Evolutionary conservation across 2,329 filamentous ascomycete species (phyloP).

Genomic region (Sporothrix inflata): DNA sequence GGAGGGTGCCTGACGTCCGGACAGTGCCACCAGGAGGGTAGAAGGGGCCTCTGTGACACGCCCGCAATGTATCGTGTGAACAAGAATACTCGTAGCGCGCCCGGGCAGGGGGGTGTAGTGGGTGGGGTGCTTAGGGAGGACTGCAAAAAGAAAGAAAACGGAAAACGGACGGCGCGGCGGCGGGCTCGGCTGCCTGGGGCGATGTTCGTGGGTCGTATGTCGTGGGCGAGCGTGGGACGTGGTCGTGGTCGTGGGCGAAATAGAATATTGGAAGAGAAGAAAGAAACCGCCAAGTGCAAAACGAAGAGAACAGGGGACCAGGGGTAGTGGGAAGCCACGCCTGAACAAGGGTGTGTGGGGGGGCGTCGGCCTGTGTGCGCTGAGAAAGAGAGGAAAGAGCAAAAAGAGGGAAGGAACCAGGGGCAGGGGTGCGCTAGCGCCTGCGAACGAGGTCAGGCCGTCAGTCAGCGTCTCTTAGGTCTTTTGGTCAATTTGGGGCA

Average conservation of each 20-base stretch:
- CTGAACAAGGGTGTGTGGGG: conserved; percentile 20
- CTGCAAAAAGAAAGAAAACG: not conserved
- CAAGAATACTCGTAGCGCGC: conserved; percentile 27
- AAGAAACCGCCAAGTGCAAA: not conserved
- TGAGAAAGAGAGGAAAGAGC: not conserved
- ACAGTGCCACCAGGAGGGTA: not conserved
- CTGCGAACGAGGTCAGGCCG: conserved; percentile 9
- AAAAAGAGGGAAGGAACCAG: conserved; percentile 5
- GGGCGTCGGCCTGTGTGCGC: not conserved
- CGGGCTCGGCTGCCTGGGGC: conserved; percentile 23
- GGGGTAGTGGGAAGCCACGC: conserved; percentile 6
- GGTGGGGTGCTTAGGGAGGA: not conserved
- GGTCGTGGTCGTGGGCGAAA: not conserved
- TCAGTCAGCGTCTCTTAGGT: not conserved
- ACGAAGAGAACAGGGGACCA: not conserved
- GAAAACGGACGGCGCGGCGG: conserved; percentile 4
- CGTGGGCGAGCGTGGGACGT: not conserved
- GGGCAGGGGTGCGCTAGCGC: conserved; percentile 21
- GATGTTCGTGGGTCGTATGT: not conserved
- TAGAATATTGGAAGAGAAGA: conserved; percentile 1
- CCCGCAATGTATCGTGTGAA: conserved; percentile 27
- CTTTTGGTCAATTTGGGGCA: too few relatives aligned
- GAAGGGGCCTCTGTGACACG: not conserved
- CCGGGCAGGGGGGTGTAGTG: not conserved
- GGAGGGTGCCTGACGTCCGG: not conserved